Base-by-base conservation (phyloP, 768 basidiomycete species). In the Cytidiella melzeri region DNA sequence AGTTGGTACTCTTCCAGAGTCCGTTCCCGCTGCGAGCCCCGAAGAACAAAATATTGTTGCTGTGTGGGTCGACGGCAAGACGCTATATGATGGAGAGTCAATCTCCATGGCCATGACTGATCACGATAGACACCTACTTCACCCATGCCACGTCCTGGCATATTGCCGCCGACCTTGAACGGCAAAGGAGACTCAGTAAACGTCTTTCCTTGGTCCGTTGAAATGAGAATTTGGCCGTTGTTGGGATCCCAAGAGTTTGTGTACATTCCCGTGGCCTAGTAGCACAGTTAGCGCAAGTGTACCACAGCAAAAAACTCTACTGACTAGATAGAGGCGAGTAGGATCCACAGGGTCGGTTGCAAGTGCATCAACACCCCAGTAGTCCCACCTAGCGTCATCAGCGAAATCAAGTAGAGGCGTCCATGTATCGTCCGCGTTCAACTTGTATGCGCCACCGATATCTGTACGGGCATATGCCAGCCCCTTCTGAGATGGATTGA, bases 141-240 rank as follows among this genome's bases (percentile, higher is more conserved):
- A 61, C 78, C 75, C 76, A 82, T 76, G 57, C 80, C 83, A 61
- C 81, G 79, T 42, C 81, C 81, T 27, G 81, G 81, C 81, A 81
- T 81, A 59, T 83, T 82, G 7, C 81, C 81, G 24, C 82, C 81
- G 25, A 82, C 75, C 55, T 84, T 84, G 72, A 84, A 83, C 0
- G 81, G 76, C 1, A 85, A 63, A 7, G 60, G 55, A 4, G 78
- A 74, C 1, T 72, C 55, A 1, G 72, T 76, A 58, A 74, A 85
- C 0, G 78, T 77, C n/a, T 69, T 58, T 9, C 83, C 81, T 47
- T 72, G 68, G 57, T 85, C 75, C 5, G 70, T 73, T n/a, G 81
- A 83, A 30, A 77, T 75, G 11, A 84, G 65, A 34, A 85, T 81
- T 48, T 76, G 73, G 4, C 81, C 81, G 47, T 81, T 80, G 55